Conservation (phyloP, 768 basidiomycete genomes). For the Suillus sp. region DNA sequence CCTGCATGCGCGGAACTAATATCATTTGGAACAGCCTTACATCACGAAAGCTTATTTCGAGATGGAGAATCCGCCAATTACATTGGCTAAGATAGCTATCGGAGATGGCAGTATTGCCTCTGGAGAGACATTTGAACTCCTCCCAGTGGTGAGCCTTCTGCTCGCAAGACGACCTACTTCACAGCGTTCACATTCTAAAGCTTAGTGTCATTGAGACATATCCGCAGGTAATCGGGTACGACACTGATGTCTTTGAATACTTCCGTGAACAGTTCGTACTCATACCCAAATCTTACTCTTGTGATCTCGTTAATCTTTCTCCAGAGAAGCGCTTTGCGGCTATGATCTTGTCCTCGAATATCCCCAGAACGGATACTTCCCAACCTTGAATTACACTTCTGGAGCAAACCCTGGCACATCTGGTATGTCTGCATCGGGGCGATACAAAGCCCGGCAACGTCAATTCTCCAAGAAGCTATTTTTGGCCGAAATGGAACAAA, state of each 20-base stretch:
- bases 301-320: conserved; percentile 6
- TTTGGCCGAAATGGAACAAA: conserved; percentile 23
- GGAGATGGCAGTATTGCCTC: conserved; percentile 66
- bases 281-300: neutral
- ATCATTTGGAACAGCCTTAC: conserved; percentile 54
- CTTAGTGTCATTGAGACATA: conserved; percentile 65
- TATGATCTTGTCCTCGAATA: conserved; percentile 71
- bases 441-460: conserved; percentile 20
- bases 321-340: conserved; percentile 62
- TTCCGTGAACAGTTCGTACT: conserved; percentile 65
- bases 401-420: conserved; percentile 19
- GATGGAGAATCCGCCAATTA: conserved; percentile 64
- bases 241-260: conserved; percentile 63
- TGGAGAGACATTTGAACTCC: conserved; percentile 49
- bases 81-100: conserved; percentile 66
- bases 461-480: conserved; percentile 24
- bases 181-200: conserved; percentile 33
- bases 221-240: conserved; percentile 76
- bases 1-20: neutral
- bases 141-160: conserved; percentile 52
- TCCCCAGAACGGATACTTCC: conserved; percentile 58
- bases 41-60: conserved; percentile 73
- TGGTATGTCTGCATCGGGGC: conserved; percentile 6
- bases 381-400: conserved; percentile 28
- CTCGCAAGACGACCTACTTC: neutral